phyloP scores from a whole-genome alignment of 805 yeast species.

The Spathaspora sp. region DNA sequence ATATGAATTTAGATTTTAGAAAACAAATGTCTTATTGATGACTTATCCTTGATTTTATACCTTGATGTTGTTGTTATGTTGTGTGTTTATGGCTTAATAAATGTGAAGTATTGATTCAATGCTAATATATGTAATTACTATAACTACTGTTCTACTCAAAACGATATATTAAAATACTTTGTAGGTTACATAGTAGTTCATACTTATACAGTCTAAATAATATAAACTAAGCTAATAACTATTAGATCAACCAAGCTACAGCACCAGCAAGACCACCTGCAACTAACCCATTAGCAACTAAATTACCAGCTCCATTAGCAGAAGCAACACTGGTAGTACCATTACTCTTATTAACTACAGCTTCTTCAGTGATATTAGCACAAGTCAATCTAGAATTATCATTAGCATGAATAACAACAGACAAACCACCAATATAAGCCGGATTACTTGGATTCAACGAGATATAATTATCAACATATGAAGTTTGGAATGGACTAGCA shows the following conservation, averaged over 20 bases:
- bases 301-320: conserved; percentile 2
- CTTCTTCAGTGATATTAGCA: conserved; percentile 29
- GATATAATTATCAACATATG: conserved; percentile 27
- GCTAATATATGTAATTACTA: background rate
- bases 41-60: background rate
- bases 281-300: background rate
- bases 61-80: background rate
- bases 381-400: conserved; percentile 34
- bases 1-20: conserved; percentile 2
- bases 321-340: background rate
- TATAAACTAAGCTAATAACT: background rate
- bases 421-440: conserved; percentile 30
- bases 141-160: too few relatives aligned
- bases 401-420: conserved; percentile 33
- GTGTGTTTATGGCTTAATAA: background rate
- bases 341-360: background rate
- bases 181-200: too few relatives aligned
- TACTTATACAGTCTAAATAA: too few relatives aligned
- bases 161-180: too few relatives aligned
- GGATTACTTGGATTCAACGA: conserved; percentile 25
- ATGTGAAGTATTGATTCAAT: background rate
- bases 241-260: conserved; percentile 6
- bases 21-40: background rate
- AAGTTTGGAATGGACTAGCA: conserved; percentile 20
- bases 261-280: conserved; percentile 5